Evolutionary conservation across 75 land plant genomes (phyloP).

Genomic region (Sequoiadendron giganteum): DNA sequence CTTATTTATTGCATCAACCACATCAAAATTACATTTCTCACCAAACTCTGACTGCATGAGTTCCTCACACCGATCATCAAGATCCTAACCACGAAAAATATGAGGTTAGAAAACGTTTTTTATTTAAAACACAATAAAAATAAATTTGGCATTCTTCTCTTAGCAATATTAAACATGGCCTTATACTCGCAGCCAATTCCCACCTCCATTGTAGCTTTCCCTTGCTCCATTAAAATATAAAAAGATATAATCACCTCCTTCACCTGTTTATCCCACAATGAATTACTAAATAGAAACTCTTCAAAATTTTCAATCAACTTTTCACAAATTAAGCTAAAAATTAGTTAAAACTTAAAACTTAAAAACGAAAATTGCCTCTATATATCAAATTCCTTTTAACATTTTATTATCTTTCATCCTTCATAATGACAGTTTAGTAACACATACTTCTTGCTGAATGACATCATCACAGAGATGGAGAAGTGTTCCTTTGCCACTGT

Average conservation of each 20-base stretch:
- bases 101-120: neutral
- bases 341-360: neutral
- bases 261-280: constrained; percentile 51
- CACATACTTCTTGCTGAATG: constrained; percentile 88
- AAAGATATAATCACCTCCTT: constrained; percentile 95
- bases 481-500: constrained; percentile 96
- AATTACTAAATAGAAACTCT: neutral
- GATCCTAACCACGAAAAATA: constrained; percentile 47
- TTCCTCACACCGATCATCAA: constrained; percentile 79
- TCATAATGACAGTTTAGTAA: neutral
- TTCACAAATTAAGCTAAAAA: neutral
- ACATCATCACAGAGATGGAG: constrained; percentile 98
- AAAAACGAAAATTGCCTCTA: neutral
- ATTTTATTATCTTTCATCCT: neutral
- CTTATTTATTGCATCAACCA: constrained; percentile 87
- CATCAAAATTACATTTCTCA: constrained; percentile 86
- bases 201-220: constrained; percentile 76
- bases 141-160: neutral
- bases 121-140: neutral
- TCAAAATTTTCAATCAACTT: neutral
- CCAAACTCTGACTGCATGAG: constrained; percentile 75
- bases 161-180: neutral
- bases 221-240: constrained; percentile 85
- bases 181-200: neutral
- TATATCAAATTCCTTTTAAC: neutral